A percentile compares a stretch with the other conserved stretches of the same genome.
Evolutionary conservation across 2,329 filamentous ascomycete genomes (phyloP).

Genomic region (Cladobotryum protrusum): DNA sequence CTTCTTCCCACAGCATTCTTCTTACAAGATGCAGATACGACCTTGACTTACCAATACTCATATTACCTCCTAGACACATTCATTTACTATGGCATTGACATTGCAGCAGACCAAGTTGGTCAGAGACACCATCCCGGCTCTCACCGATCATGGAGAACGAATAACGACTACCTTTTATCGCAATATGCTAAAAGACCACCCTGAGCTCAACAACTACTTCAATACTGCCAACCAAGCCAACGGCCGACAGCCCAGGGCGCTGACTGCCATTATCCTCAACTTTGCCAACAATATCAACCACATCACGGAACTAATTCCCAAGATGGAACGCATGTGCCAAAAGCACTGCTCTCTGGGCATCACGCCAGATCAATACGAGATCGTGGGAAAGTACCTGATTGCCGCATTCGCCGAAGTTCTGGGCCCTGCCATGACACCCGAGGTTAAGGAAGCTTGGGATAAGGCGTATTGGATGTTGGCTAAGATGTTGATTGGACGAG

Average conservation of each 20-base stretch:
- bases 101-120: conserved; percentile 57
- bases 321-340: conserved; percentile 55
- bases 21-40: no score
- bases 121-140: conserved; percentile 63
- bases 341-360: conserved; percentile 69
- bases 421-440: conserved; percentile 56
- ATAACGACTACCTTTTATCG: conserved; percentile 70
- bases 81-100: conserved; percentile 34
- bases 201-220: conserved; percentile 64
- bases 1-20: no score
- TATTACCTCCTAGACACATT: neutral
- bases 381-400: conserved; percentile 65
- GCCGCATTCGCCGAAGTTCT: conserved; percentile 61
- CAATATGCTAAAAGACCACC: conserved; percentile 59
- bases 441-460: conserved; percentile 61
- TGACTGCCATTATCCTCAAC: conserved; percentile 49
- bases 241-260: conserved; percentile 29
- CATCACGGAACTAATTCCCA: conserved; percentile 48
- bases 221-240: conserved; percentile 42
- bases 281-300: conserved; percentile 67
- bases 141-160: conserved; percentile 59
- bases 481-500: conserved; percentile 62
- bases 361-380: conserved; percentile 60
- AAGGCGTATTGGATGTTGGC: conserved; percentile 69
- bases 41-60: no score